Evolutionary conservation across 805 yeast species (phyloP).

Genomic region (Clavispora phyllophila): DNA sequence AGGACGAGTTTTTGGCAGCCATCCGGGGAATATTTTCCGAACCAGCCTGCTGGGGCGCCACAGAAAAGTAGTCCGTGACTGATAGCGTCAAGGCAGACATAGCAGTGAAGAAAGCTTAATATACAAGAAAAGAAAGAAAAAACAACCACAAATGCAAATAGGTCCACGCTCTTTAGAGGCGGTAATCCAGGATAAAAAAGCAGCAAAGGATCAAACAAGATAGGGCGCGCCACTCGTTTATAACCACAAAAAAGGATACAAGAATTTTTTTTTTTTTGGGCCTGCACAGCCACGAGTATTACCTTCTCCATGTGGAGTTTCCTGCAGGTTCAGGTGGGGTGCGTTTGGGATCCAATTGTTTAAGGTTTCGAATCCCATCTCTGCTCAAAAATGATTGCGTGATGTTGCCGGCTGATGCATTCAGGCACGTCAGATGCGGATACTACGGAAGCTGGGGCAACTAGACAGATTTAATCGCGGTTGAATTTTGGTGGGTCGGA

Average conservation of each 20-base stretch:
- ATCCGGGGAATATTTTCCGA: constrained; percentile 6
- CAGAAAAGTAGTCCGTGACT: constrained; percentile 10
- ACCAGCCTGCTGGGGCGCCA: not conserved
- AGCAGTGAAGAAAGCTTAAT: not conserved
- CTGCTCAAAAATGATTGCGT: not conserved
- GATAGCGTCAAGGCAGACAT: constrained; percentile 16
- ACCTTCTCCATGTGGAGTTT: not conserved
- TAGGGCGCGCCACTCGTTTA: not conserved
- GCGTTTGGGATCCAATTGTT: not conserved
- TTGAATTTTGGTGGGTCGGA: no score
- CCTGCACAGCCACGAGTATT: not conserved
- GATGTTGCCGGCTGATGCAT: not conserved
- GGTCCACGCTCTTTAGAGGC: not conserved
- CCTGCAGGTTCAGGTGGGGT: not conserved
- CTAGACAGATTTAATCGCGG: no score
- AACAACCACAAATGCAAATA: not conserved
- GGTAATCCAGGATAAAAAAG: not conserved
- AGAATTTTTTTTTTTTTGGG: not conserved
- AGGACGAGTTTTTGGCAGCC: not conserved
- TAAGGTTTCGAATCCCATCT: not conserved
- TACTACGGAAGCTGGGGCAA: no score
- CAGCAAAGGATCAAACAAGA: not conserved
- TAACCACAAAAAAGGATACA: not conserved
- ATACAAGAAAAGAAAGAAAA: not conserved
- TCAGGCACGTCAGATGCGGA: no score